Evolutionary conservation across 2,329 filamentous ascomycete species (phyloP).

Genomic region (Diaporthe sp.): DNA sequence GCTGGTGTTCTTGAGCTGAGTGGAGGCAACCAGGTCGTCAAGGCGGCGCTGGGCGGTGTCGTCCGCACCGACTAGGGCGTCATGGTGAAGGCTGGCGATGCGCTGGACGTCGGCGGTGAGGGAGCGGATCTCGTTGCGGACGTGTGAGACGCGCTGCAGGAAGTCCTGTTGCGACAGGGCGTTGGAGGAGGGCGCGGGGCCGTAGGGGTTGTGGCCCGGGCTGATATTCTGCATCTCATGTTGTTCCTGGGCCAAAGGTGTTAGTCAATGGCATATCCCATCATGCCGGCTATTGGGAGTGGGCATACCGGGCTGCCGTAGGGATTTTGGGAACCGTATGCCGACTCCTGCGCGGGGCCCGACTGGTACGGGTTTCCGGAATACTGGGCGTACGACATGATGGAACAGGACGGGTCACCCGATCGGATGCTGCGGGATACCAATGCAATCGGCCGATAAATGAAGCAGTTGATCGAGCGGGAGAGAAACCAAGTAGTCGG

Average conservation of each 20-base stretch:
- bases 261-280: slow-evolving; percentile 38
- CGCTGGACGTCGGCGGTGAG: slow-evolving; percentile 74
- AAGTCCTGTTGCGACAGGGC: slow-evolving; percentile 74
- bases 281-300: slow-evolving; percentile 29
- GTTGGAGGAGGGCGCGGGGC: slow-evolving; percentile 39
- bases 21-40: slow-evolving; percentile 75
- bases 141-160: slow-evolving; percentile 72
- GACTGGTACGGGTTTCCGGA: slow-evolving; percentile 39
- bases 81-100: slow-evolving; percentile 78
- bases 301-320: slow-evolving; percentile 32
- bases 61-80: slow-evolving; percentile 75
- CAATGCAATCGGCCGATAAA: neutral
- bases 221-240: slow-evolving; percentile 62
- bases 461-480: slow-evolving; percentile 43
- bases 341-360: slow-evolving; percentile 39
- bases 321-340: slow-evolving; percentile 18
- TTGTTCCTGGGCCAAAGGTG: slow-evolving; percentile 47
- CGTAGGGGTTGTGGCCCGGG: slow-evolving; percentile 40
- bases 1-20: slow-evolving; percentile 77
- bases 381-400: slow-evolving; percentile 41
- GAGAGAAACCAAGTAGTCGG: slow-evolving; percentile 29
- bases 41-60: slow-evolving; percentile 64
- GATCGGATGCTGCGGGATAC: slow-evolving; percentile 3
- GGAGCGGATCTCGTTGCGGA: slow-evolving; percentile 74
- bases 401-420: slow-evolving; percentile 13